A percentile compares a stretch with the other conserved stretches of the same genome.
These are phyloP conservation scores for Nakaseomyces bracarensis DNA, from an alignment of 1,139 yeast genomes.

Conservation along the genomic window DNA sequence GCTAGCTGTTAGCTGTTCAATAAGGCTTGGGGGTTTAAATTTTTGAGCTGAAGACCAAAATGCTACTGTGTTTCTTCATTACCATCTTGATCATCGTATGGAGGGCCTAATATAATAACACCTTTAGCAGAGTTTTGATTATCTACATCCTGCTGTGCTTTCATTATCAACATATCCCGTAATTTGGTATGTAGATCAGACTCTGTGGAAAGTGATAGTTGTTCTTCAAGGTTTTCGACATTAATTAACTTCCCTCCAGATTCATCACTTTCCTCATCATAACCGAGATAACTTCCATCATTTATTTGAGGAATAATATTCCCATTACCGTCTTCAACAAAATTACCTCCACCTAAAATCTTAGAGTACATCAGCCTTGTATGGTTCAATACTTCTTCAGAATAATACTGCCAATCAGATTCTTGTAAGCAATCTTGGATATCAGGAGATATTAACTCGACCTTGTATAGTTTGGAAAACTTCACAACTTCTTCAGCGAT, in stretches of 20 bases:
- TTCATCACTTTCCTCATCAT: slow-evolving; percentile 4
- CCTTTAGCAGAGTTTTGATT: slow-evolving; percentile 26
- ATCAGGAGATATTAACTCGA: slow-evolving; percentile 33
- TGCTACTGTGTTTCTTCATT: background rate
- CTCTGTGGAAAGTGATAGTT: slow-evolving; percentile 26
- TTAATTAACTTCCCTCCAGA: slow-evolving; percentile 22
- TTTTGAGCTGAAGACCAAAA: too few species aligned
- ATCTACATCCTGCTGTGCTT: slow-evolving; percentile 26
- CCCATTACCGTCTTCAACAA: slow-evolving; percentile 30
- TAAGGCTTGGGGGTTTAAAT: too few species aligned
- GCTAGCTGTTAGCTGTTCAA: background rate
- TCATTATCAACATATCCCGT: slow-evolving; percentile 23
- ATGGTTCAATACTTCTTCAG: slow-evolving; percentile 74
- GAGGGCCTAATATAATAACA: slow-evolving; percentile 30
- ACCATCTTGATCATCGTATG: slow-evolving; percentile 8
- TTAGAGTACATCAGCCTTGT: slow-evolving; percentile 93
- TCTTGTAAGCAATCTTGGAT: slow-evolving; percentile 33
- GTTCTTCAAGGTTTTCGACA: slow-evolving; percentile 25
- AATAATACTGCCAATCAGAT: slow-evolving; percentile 76
- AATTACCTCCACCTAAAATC: slow-evolving; percentile 59
- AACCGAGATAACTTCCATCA: slow-evolving; percentile 8
- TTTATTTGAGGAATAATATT: slow-evolving; percentile 24
- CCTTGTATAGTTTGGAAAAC: slow-evolving; percentile 45
- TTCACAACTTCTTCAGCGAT: slow-evolving; percentile 97
- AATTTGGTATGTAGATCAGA: slow-evolving; percentile 30